phyloP scores from a whole-genome alignment of 108 stramenopile species.

The Cyclotella sp. region DNA sequence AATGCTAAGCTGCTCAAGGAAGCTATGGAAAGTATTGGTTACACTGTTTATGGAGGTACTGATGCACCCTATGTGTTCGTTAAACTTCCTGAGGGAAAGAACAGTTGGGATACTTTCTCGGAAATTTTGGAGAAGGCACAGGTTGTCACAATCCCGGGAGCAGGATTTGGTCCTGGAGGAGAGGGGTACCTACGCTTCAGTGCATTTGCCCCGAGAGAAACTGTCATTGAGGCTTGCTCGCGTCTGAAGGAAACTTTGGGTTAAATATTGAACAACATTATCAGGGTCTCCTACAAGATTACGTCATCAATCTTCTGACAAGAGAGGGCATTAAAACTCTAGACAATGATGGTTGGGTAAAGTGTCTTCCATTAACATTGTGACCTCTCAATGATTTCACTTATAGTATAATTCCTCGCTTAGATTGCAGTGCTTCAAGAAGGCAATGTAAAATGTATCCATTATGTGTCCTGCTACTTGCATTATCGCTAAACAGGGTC shows the following conservation, averaged over 20 bases:
- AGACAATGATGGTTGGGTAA: too few relatives aligned
- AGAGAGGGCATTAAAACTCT: too few relatives aligned
- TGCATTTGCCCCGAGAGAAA: conserved; percentile 93
- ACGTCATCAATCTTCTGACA: too few relatives aligned
- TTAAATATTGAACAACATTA: not conserved
- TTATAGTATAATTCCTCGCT: too few relatives aligned
- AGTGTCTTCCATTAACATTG: too few relatives aligned
- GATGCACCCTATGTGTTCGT: conserved; percentile 97
- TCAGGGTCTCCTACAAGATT: too few relatives aligned
- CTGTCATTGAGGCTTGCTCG: conserved; percentile 88
- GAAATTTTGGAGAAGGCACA: conserved; percentile 96
- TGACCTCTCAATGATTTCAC: not conserved
- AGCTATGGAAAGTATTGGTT: conserved; percentile 87
- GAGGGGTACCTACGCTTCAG: conserved; percentile 95
- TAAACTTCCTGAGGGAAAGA: conserved; percentile 86
- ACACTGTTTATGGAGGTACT: conserved; percentile 89
- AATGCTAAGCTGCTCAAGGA: conserved; percentile 92
- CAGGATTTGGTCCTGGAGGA: conserved; percentile 98
- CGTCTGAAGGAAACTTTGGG: conserved; percentile 83
- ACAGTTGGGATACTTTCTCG: conserved; percentile 92
- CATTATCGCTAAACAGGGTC: not conserved
- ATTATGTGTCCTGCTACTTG: not conserved
- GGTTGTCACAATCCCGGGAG: conserved; percentile 98
- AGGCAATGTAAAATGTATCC: too few relatives aligned
- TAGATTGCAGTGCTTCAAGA: too few relatives aligned